These are phyloP conservation scores for Platanthera zijinensis DNA, from an alignment of 106 monocot species.

Conservation along the genomic window DNA sequence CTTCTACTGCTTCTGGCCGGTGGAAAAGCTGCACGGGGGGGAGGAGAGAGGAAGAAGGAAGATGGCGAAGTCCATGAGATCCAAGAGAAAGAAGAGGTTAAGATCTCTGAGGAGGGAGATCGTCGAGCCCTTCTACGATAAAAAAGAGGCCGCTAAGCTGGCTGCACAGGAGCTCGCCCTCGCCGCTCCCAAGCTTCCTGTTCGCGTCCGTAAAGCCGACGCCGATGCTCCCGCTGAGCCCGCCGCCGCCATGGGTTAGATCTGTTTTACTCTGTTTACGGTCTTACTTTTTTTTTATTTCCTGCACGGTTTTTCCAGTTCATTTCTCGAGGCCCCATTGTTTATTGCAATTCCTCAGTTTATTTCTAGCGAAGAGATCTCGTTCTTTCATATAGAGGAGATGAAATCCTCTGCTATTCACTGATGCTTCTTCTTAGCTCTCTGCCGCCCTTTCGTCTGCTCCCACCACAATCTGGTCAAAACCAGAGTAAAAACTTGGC, in stretches of 20 bases:
- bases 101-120: constrained; percentile 49
- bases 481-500: no score
- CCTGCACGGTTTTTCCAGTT: no score
- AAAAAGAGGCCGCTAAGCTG: constrained; percentile 66
- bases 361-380: no score
- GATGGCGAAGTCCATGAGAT: constrained; percentile 57
- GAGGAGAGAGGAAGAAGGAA: not conserved
- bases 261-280: not conserved
- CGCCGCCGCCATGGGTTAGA: constrained; percentile 17
- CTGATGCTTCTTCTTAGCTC: no score
- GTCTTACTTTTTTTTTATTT: not conserved
- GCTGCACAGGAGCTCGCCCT: constrained; percentile 59
- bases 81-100: constrained; percentile 67
- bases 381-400: no score
- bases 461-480: no score
- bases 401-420: no score
- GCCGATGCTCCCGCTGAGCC: not conserved
- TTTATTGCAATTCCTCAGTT: no score
- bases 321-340: no score
- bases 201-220: constrained; percentile 11
- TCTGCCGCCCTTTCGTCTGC: no score
- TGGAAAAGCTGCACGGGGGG: not conserved
- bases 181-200: constrained; percentile 54
- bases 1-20: no score
- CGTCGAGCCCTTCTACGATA: constrained; percentile 56